These are phyloP conservation scores for Ajuga reptans DNA, from an alignment of 305 asterid genomes.

Conservation along the genomic window DNA sequence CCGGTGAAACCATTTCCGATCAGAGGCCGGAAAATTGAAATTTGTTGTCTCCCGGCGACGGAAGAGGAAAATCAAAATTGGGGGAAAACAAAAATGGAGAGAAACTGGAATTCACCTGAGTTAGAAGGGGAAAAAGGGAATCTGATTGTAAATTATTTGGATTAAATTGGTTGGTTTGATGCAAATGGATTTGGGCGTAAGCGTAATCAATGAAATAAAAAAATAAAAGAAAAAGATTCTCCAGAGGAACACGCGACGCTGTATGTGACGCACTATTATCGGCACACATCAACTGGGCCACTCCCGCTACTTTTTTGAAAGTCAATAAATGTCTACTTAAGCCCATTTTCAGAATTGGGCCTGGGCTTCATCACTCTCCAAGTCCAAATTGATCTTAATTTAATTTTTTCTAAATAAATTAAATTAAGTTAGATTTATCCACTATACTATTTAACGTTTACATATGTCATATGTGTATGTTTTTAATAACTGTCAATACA, in stretches of 20 bases:
- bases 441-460: too few relatives aligned
- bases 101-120: conserved; percentile 22
- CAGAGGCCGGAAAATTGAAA: conserved; percentile 18
- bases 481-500: too few relatives aligned
- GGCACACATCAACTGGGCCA: conserved; percentile 29
- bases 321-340: neutral
- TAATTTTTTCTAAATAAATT: too few relatives aligned
- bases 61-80: neutral
- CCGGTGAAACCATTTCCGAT: conserved; percentile 80
- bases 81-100: neutral
- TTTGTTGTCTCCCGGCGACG: neutral
- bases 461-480: too few relatives aligned
- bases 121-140: conserved; percentile 21
- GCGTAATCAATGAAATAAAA: neutral
- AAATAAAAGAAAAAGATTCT: conserved; percentile 7
- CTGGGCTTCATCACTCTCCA: neutral
- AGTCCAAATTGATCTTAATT: neutral
- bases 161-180: conserved; percentile 18
- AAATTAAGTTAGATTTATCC: too few relatives aligned
- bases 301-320: neutral
- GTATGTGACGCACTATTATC: conserved; percentile 30
- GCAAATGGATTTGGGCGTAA: conserved; percentile 28
- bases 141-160: conserved; percentile 7
- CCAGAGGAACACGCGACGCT: conserved; percentile 15
- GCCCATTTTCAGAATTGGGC: conserved; percentile 15